Percentiles rank a stretch among this genome's conserved stretches.
Conservation (phyloP, 164 flowering plant species). For the Stephania japonica region DNA sequence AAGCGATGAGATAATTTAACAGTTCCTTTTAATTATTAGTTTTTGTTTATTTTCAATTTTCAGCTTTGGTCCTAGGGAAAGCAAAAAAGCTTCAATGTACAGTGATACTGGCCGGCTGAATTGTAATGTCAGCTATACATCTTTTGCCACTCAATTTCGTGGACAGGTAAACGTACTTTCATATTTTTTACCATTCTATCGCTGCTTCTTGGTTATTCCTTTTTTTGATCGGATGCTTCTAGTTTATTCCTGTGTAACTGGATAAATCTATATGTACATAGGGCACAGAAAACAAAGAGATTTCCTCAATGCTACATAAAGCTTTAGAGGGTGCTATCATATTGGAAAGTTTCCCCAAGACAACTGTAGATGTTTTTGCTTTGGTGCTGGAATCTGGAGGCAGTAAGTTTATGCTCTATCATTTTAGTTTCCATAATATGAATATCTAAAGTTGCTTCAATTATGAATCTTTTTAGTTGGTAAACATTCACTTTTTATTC, state of each 20-base stretch:
- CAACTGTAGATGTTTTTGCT: conserved; percentile 96
- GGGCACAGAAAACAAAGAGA: conserved; percentile 82
- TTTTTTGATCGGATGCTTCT: too few species aligned
- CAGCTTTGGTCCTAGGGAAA: conserved; percentile 98
- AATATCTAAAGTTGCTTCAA: background rate
- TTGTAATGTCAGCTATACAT: conserved; percentile 85
- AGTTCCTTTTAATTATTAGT: background rate
- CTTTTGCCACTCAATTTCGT: conserved; percentile 62
- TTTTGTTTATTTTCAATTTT: background rate
- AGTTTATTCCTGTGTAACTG: background rate
- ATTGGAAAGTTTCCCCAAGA: conserved; percentile 85
- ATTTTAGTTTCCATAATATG: background rate
- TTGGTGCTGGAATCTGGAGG: conserved; percentile 96
- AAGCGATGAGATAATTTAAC: background rate
- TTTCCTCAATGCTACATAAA: conserved; percentile 86
- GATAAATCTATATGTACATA: conserved; percentile 17
- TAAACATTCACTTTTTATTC: background rate
- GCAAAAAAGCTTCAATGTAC: conserved; percentile 95
- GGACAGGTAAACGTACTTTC: conserved; percentile 52
- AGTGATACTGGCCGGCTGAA: conserved; percentile 84
- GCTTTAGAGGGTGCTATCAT: conserved; percentile 93
- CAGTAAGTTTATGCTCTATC: conserved; percentile 40
- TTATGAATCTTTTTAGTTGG: background rate
- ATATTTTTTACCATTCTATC: background rate
- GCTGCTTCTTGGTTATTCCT: background rate